Conservation (phyloP, 257 asterid genomes). For the Solanum etuberosum region DNA sequence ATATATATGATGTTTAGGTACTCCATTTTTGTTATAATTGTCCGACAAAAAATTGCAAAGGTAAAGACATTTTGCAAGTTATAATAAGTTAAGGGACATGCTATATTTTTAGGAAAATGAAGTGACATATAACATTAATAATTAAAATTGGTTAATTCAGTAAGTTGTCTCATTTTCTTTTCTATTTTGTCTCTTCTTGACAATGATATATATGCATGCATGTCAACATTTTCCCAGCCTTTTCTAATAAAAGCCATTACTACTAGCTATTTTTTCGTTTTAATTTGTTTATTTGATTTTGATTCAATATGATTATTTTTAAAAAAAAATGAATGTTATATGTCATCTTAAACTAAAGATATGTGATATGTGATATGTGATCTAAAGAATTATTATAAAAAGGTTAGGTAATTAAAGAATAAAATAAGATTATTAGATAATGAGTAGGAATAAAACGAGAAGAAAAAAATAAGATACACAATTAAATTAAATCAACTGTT, state of each 20-base stretch:
- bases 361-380: background rate
- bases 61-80: background rate
- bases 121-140: background rate
- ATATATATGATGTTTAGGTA: background rate
- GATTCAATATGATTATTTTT: no score
- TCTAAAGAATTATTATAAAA: background rate
- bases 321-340: no score
- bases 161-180: background rate
- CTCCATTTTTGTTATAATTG: background rate
- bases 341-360: background rate
- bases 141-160: background rate
- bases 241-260: background rate
- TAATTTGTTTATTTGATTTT: no score
- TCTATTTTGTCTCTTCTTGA: background rate
- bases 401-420: background rate
- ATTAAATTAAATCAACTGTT: fast-evolving
- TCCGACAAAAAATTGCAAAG: background rate
- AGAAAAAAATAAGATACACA: background rate
- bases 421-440: background rate
- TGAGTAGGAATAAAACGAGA: background rate
- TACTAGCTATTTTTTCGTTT: no score
- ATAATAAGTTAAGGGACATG: background rate
- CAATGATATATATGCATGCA: background rate
- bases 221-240: background rate
- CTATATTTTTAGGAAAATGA: background rate